Base-by-base conservation (phyloP, 164 flowering plant genomes). In the Annona cherimola region DNA sequence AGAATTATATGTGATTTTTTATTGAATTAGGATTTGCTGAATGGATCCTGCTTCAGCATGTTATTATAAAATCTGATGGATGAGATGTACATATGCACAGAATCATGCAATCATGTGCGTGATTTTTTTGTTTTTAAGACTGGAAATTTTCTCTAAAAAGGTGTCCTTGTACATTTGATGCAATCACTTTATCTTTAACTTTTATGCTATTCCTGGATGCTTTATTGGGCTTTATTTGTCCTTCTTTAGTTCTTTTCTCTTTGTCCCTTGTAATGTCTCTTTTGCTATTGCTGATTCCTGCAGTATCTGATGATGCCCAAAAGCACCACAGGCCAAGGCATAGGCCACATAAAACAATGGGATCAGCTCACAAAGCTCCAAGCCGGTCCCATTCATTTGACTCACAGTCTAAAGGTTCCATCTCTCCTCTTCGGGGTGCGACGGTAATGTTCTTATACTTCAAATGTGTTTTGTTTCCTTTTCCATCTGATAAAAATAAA, bases 271-370 rank as follows among this genome's bases (percentile, higher is more conserved):
- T 62, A 45, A 54, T 19, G 50, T 26, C 8, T 5, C 55, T 43
- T 44, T 61, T 70, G 55, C 66, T 61, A 45, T 62, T 61, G 44
- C 41, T 61, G 65, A 61, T 19, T 70, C 57, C 41, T 71, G 68
- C 68, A 71, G 99, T 90, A 81, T 95, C 91, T 65, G 96, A 90
- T 83, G 99, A 95, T 78, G 82, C 90, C 16, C 93, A 85, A 77
- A 95, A 90, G 85, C 84, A 87, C 41, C 86, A 85, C 57, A 83
- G 87, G 74, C 81, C 94, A 63, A 90, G 89, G 83, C 89, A 85
- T 71, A 85, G 96, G 62, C 77, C 77, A 14, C 95, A 84, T 64
- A 89, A 82, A 76, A 83, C 92, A 11, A 79, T 79, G 11, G 87
- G 85, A 19, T 88, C 92, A 63, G 84, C 94, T 74, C 89, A 88